phyloP scores from a whole-genome alignment of 768 basidiomycete genomes.

The Boletus tomentosulus region DNA sequence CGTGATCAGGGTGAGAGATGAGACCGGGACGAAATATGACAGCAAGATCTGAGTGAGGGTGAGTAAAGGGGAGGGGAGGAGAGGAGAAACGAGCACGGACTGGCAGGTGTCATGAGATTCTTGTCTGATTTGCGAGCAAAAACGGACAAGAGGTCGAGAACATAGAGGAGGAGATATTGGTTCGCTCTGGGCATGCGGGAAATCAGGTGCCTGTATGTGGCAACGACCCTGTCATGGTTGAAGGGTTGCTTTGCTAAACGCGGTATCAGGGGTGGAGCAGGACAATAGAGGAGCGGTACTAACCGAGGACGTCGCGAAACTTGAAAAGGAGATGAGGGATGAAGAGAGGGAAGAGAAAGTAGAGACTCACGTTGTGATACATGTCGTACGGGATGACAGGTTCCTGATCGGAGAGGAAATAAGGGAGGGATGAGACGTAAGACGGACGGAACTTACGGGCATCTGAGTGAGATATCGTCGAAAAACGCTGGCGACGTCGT shows the following conservation, averaged over 20 bases:
- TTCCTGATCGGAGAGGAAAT: constrained; percentile 50
- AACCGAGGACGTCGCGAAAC: constrained; percentile 80
- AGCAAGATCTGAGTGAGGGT: constrained; percentile 67
- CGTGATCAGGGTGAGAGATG: constrained; percentile 84
- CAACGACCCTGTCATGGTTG: constrained; percentile 68
- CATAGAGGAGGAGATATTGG: constrained; percentile 95
- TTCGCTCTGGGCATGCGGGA: constrained; percentile 81
- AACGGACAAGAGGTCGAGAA: constrained; percentile 91
- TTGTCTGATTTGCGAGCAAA: constrained; percentile 88
- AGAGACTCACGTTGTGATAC: constrained; percentile 73
- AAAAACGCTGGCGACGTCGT: constrained; percentile 97
- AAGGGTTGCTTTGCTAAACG: constrained; percentile 58
- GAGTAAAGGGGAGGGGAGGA: not conserved
- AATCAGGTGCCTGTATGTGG: constrained; percentile 82
- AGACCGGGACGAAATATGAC: constrained; percentile 96
- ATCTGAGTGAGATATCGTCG: constrained; percentile 93
- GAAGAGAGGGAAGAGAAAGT: not conserved
- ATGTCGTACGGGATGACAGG: constrained; percentile 90
- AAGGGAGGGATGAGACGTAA: not conserved
- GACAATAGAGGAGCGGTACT: constrained; percentile 15
- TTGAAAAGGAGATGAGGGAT: constrained; percentile 26
- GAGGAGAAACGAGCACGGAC: constrained; percentile 44
- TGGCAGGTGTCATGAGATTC: constrained; percentile 94
- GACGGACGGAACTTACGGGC: constrained; percentile 62
- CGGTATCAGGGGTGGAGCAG: constrained; percentile 12